Conservation (phyloP, 2,329 filamentous ascomycete genomes). For the Drechslera avenae region DNA sequence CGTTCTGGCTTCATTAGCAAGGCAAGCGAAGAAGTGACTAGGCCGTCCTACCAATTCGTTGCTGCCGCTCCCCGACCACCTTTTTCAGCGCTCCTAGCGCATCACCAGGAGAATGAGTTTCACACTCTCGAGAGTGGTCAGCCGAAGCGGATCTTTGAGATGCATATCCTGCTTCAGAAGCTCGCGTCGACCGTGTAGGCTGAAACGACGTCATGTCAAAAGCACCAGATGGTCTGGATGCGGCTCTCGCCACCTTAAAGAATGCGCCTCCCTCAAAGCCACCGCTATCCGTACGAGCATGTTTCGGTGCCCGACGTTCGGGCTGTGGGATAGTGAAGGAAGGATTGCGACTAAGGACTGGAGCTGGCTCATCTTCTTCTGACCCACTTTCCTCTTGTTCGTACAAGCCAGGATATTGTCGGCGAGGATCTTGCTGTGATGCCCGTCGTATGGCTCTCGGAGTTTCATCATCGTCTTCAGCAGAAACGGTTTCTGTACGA, state of each 20-base stretch:
- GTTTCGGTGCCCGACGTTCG: constrained; percentile 43
- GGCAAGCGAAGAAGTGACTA: constrained; percentile 1
- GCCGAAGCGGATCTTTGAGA: constrained; percentile 42
- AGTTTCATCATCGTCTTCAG: constrained; percentile 43
- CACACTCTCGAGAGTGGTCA: constrained; percentile 20
- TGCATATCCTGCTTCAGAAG: constrained; percentile 26
- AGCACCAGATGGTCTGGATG: constrained; percentile 35
- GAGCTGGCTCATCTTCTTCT: constrained; percentile 42
- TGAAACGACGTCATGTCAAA: constrained; percentile 43
- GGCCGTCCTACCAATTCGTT: constrained; percentile 39
- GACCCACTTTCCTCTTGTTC: constrained; percentile 49
- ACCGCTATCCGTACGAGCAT: constrained; percentile 42
- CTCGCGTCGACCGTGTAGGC: constrained; percentile 31
- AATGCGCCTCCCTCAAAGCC: constrained; percentile 36
- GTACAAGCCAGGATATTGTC: constrained; percentile 54
- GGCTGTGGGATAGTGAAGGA: constrained; percentile 44
- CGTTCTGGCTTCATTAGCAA: constrained; percentile 34
- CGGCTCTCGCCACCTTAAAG: constrained; percentile 42
- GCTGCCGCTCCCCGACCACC: constrained; percentile 46
- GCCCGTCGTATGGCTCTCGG: constrained; percentile 29
- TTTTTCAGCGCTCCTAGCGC: constrained; percentile 50
- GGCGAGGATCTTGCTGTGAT: constrained; percentile 34
- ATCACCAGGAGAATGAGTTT: constrained; percentile 45
- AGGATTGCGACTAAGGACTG: constrained; percentile 41
- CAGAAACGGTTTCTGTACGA: constrained; percentile 52